These are phyloP conservation scores for Maudiozyma bulderi DNA, from an alignment of 805 yeast genomes.

Conservation along the genomic window DNA sequence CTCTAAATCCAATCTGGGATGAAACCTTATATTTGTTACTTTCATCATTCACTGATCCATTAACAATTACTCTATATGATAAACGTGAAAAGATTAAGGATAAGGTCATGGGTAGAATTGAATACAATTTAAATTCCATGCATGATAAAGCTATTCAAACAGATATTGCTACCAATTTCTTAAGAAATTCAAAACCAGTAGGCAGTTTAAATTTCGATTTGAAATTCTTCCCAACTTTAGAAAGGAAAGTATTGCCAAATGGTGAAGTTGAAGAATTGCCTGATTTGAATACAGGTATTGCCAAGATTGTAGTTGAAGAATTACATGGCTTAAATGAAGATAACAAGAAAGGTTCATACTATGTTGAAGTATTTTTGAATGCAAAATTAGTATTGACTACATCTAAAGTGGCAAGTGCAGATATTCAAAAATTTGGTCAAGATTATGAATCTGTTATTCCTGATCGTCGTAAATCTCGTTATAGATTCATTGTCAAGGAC, in stretches of 20 bases:
- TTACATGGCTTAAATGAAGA: conserved; percentile 27
- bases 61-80: conserved; percentile 62
- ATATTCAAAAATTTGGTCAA: conserved; percentile 58
- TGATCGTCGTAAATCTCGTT: conserved; percentile 61
- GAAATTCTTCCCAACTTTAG: conserved; percentile 66
- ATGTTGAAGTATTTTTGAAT: conserved; percentile 61
- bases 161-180: conserved; percentile 44
- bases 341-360: conserved; percentile 50
- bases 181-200: conserved; percentile 75
- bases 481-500: conserved; percentile 58
- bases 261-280: conserved; percentile 83
- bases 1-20: conserved; percentile 72
- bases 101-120: conserved; percentile 66
- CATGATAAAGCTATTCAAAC: conserved; percentile 43
- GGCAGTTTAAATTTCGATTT: conserved; percentile 68
- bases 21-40: conserved; percentile 66
- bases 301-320: conserved; percentile 43
- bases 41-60: conserved; percentile 71
- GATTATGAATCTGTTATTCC: conserved; percentile 58
- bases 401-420: conserved; percentile 37
- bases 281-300: conserved; percentile 88
- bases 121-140: conserved; percentile 61
- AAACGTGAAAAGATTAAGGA: conserved; percentile 68
- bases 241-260: conserved; percentile 51
- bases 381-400: conserved; percentile 53